Evolutionary conservation across 228 moss, liverwort and hornwort species (phyloP).

Genomic region (Sphagnum fallax): DNA sequence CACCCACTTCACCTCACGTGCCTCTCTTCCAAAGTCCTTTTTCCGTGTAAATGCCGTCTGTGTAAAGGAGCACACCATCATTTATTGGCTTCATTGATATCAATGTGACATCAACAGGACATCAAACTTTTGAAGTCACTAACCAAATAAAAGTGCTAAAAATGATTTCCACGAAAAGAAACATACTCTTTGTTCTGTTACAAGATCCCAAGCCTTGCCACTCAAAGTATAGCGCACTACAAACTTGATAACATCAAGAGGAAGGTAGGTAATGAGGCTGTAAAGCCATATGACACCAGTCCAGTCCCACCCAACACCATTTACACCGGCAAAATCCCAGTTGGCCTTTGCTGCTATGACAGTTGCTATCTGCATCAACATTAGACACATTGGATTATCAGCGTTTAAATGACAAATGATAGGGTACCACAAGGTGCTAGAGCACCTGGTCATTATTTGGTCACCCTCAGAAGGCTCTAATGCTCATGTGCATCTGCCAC

Average conservation of each 20-base stretch:
- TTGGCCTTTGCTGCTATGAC: constrained; percentile 35
- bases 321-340: constrained; percentile 45
- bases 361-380: constrained; percentile 32
- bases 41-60: constrained; percentile 73
- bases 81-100: no score
- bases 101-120: no score
- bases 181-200: constrained; percentile 34
- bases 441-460: no score
- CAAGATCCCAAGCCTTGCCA: constrained; percentile 41
- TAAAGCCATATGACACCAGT: constrained; percentile 56
- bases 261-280: constrained; percentile 34
- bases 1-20: constrained; percentile 62
- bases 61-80: neutral
- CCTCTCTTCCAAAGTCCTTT: constrained; percentile 75
- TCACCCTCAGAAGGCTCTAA: no score
- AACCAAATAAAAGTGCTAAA: no score
- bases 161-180: neutral
- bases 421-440: neutral
- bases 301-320: constrained; percentile 49
- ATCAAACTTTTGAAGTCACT: no score
- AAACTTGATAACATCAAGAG: constrained; percentile 49
- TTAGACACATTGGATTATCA: neutral
- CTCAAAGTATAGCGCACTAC: constrained; percentile 34
- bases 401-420: neutral
- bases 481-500: no score